These are phyloP conservation scores for Boechera divaricarpa DNA, from an alignment of 345 rosid genomes.

Conservation along the genomic window DNA sequence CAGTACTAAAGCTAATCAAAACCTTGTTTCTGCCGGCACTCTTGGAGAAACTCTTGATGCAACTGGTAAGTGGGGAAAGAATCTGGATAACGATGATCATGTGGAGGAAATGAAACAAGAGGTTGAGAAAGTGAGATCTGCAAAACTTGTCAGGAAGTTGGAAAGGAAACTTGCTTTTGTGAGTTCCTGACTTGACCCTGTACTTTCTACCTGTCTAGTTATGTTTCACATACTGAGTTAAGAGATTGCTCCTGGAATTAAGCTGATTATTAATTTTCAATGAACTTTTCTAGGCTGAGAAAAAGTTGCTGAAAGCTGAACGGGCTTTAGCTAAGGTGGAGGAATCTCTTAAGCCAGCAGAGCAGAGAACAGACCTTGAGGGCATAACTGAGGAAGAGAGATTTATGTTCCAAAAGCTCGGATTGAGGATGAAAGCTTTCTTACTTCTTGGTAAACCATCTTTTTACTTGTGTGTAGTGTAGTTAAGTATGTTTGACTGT, in stretches of 20 bases:
- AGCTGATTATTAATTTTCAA: constrained; percentile 3
- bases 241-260: not conserved
- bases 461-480: constrained; percentile 5
- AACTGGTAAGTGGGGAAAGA: constrained; percentile 76
- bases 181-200: constrained; percentile 49
- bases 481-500: constrained; percentile 7
- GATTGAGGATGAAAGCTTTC: constrained; percentile 94
- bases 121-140: constrained; percentile 71
- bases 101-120: constrained; percentile 65
- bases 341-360: constrained; percentile 68
- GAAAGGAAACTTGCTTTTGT: constrained; percentile 77
- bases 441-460: constrained; percentile 76
- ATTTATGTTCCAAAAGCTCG: constrained; percentile 97
- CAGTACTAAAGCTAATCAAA: constrained; percentile 46
- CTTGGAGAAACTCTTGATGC: constrained; percentile 92
- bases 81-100: constrained; percentile 57
- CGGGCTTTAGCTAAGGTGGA: constrained; percentile 78
- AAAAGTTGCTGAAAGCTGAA: constrained; percentile 76
- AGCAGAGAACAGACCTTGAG: constrained; percentile 70
- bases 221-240: not conserved
- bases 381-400: constrained; percentile 94
- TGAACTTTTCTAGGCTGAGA: constrained; percentile 62
- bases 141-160: constrained; percentile 67
- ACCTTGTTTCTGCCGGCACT: constrained; percentile 71
- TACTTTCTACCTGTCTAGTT: constrained; percentile 24